These are phyloP conservation scores for Leccinum fallax DNA, from an alignment of 1,284 basidiomycete species.

Conservation along the genomic window DNA sequence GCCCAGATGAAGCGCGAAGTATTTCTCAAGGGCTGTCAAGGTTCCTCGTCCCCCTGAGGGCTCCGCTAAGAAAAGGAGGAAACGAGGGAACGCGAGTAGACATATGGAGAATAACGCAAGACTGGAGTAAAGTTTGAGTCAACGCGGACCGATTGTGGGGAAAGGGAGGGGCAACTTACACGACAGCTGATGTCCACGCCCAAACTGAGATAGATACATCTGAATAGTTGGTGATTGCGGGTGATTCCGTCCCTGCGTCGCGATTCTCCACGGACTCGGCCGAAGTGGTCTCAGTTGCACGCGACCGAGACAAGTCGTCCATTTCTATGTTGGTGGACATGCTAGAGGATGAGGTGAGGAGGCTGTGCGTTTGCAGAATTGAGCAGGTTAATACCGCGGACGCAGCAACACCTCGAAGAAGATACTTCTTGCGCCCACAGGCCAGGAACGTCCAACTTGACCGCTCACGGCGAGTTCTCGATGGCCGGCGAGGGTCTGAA, in stretches of 20 bases:
- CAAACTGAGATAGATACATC: constrained; percentile 40
- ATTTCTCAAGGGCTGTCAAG: constrained; percentile 67
- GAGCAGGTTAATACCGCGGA: neutral
- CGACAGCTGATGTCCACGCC: constrained; percentile 47
- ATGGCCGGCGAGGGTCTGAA: constrained; percentile 2
- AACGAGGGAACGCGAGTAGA: constrained; percentile 56
- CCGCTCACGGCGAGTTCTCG: neutral
- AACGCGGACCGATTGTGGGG: neutral
- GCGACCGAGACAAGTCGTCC: constrained; percentile 20
- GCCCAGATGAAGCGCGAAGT: constrained; percentile 63
- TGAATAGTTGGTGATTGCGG: neutral
- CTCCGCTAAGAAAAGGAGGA: constrained; percentile 64
- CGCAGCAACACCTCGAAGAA: neutral
- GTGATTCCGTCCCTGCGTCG: constrained; percentile 2
- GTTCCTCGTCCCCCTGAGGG: constrained; percentile 41
- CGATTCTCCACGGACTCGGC: constrained; percentile 7
- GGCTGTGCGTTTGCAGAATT: constrained; percentile 6
- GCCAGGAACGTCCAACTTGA: neutral
- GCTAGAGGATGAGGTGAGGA: neutral
- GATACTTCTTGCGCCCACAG: neutral
- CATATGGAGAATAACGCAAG: constrained; percentile 45
- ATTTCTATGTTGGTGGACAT: constrained; percentile 32
- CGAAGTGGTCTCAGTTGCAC: constrained; percentile 1
- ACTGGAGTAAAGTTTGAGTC: constrained; percentile 31
- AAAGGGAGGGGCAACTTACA: constrained; percentile 33